Percentiles rank a stretch among this genome's conserved stretches.
These are phyloP conservation scores for Aspergillus sclerotiicarbonarius DNA, from an alignment of 495 filamentous ascomycete species.

Conservation along the genomic window DNA sequence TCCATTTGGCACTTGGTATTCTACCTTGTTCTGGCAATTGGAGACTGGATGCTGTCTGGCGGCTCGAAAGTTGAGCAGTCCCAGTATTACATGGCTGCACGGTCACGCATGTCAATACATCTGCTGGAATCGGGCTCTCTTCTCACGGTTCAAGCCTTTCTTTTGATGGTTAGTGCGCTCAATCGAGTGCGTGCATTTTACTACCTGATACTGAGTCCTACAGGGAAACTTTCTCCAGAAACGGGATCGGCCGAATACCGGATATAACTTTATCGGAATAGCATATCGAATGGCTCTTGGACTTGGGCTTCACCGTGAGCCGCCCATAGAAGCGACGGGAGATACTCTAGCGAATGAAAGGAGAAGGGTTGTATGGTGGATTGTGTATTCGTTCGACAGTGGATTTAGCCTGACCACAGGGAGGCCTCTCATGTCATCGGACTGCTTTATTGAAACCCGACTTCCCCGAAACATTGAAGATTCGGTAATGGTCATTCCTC, in stretches of 20 bases:
- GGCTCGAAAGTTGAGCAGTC: slow-evolving; percentile 14
- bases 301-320: slow-evolving; percentile 43
- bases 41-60: slow-evolving; percentile 17
- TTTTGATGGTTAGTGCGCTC: slow-evolving; percentile 18
- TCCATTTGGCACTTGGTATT: slow-evolving; percentile 24
- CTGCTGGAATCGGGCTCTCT: slow-evolving; percentile 28
- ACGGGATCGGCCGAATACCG: slow-evolving; percentile 23
- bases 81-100: slow-evolving; percentile 22
- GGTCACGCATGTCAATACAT: slow-evolving; percentile 26
- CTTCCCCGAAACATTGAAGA: slow-evolving; percentile 26
- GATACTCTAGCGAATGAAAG: slow-evolving; percentile 19
- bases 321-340: not conserved
- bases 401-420: slow-evolving; percentile 28
- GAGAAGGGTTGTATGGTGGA: slow-evolving; percentile 23
- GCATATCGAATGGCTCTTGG: slow-evolving; percentile 46
- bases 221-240: slow-evolving; percentile 26
- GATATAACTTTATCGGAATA: slow-evolving; percentile 33
- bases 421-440: slow-evolving; percentile 20
- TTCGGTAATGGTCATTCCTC: slow-evolving; percentile 8
- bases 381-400: slow-evolving; percentile 29
- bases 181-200: not conserved
- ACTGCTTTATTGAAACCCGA: slow-evolving; percentile 25
- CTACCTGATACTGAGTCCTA: not conserved
- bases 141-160: slow-evolving; percentile 24
- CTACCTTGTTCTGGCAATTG: slow-evolving; percentile 26